Evolutionary conservation across 108 stramenopile species (phyloP).

Genomic region (Cylindrotheca fusiformis): DNA sequence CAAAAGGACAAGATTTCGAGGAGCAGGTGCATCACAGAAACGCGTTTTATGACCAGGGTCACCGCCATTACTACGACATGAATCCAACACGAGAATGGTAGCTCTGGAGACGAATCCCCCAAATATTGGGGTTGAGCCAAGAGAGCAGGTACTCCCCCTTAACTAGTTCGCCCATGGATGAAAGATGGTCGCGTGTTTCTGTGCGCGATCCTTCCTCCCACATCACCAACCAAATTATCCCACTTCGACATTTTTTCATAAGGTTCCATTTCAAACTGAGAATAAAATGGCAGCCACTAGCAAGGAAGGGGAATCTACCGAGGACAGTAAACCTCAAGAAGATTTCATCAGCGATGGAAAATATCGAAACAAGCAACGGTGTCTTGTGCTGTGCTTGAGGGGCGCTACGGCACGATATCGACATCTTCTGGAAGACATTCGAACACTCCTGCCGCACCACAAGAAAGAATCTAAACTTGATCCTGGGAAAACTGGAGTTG

Average conservation of each 20-base stretch:
- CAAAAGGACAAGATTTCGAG: too few relatives aligned
- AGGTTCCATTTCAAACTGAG: neutral
- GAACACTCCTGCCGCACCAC: slow-evolving; percentile 93
- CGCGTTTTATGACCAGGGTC: too few relatives aligned
- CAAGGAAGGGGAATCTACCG: neutral
- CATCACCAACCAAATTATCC: neutral
- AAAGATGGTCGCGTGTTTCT: too few relatives aligned
- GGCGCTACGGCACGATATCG: slow-evolving; percentile 97
- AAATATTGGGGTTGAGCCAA: too few relatives aligned
- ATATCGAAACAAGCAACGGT: slow-evolving; percentile 97
- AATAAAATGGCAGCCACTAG: neutral
- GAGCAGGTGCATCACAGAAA: too few relatives aligned
- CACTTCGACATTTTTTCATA: too few relatives aligned
- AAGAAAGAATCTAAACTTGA: slow-evolving; percentile 97
- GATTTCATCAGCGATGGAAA: slow-evolving; percentile 56
- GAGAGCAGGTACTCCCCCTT: too few relatives aligned
- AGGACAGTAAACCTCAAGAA: neutral
- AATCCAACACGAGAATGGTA: too few relatives aligned
- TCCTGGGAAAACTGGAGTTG: slow-evolving; percentile 66
- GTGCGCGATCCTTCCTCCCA: neutral
- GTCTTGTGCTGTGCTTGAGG: slow-evolving; percentile 90
- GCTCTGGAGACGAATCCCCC: too few relatives aligned
- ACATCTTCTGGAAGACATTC: slow-evolving; percentile 95
- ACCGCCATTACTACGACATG: too few relatives aligned
- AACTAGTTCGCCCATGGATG: too few relatives aligned